phyloP scores from a whole-genome alignment of 441 rosid species.

The Erysimum pusillum region DNA sequence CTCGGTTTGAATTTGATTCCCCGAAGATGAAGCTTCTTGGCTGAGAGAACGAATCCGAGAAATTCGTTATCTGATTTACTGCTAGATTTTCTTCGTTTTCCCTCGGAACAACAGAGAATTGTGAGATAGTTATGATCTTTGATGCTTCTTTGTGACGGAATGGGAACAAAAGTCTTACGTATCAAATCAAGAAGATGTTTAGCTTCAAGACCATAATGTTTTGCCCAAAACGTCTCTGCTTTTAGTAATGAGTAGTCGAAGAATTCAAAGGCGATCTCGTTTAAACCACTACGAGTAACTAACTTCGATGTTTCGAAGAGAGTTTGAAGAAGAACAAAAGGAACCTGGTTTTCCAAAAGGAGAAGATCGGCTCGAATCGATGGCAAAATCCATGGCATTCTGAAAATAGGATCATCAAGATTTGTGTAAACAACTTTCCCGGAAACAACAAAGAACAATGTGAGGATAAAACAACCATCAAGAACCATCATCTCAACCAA shows the following conservation, averaged over 20 bases:
- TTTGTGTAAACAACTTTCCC: background rate
- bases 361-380: background rate
- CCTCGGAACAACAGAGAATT: background rate
- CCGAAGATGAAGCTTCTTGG: conserved; percentile 9
- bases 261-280: background rate
- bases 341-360: conserved; percentile 1
- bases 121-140: conserved; percentile 13
- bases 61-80: conserved; percentile 8
- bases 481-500: conserved; percentile 4
- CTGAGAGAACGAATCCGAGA: conserved; percentile 43
- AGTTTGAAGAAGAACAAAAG: background rate
- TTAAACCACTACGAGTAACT: background rate
- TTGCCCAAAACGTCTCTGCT: conserved; percentile 19
- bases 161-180: conserved; percentile 33
- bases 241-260: conserved; percentile 14
- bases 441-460: background rate
- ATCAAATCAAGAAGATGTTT: conserved; percentile 64
- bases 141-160: conserved; percentile 16
- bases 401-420: background rate
- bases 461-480: conserved; percentile 3
- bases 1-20: conserved; percentile 47
- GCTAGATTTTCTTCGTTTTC: background rate
- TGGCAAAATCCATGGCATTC: background rate
- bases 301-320: background rate
- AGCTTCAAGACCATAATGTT: conserved; percentile 32